phyloP scores from a whole-genome alignment of 1,284 basidiomycete genomes.

The Puccinia novopanici region DNA sequence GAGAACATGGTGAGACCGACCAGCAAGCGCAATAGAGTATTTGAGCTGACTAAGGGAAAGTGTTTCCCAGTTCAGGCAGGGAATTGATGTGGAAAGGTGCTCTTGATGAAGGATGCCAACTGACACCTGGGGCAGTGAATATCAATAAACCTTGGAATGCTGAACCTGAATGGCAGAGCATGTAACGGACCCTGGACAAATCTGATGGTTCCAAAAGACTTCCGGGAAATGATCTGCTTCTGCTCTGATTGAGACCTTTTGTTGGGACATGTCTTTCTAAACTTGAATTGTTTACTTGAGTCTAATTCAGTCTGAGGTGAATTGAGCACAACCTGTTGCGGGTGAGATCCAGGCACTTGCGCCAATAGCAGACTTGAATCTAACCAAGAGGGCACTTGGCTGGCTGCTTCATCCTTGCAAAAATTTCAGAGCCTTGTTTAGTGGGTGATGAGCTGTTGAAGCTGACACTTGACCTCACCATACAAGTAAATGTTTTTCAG shows the following conservation, averaged over 20 bases:
- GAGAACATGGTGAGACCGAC: conserved; percentile 39
- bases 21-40: conserved; percentile 29
- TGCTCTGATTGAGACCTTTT: conserved; percentile 8
- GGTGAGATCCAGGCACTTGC: too few relatives aligned
- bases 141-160: not conserved
- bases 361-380: too few relatives aligned
- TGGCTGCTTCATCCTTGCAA: too few relatives aligned
- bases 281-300: not conserved
- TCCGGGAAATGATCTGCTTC: not conserved
- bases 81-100: conserved; percentile 39
- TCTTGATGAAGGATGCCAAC: conserved; percentile 19
- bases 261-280: not conserved
- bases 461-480: too few relatives aligned
- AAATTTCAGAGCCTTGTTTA: too few relatives aligned
- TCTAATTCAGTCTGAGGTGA: conserved; percentile 17
- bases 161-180: conserved; percentile 20
- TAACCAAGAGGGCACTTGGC: conserved; percentile 26
- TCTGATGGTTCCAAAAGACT: too few relatives aligned
- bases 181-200: too few relatives aligned
- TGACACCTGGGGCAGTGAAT: not conserved
- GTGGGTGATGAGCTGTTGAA: too few relatives aligned
- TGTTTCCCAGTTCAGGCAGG: not conserved
- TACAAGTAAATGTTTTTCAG: too few relatives aligned
- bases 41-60: conserved; percentile 29
- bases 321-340: not conserved